Percentiles rank a stretch among this genome's conserved stretches.
phyloP scores from a whole-genome alignment of 805 yeast species.

The Sugiyamaella chiloensis region DNA sequence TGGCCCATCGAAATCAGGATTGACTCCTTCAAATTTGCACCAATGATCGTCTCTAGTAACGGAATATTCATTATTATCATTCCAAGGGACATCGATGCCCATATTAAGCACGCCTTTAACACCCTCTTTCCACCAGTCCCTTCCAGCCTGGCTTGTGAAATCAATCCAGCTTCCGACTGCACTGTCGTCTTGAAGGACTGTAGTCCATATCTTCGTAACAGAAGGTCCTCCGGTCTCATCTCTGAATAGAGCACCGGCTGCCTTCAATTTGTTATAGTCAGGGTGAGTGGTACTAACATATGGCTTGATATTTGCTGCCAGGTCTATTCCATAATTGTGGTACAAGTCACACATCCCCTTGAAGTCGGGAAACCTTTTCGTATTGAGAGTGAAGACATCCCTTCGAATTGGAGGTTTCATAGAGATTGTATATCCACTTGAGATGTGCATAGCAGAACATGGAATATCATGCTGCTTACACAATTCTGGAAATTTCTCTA shows the following conservation, averaged over 20 bases:
- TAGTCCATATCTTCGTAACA: slow-evolving; percentile 3
- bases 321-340: background rate
- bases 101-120: background rate
- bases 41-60: background rate
- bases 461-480: slow-evolving; percentile 8
- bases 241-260: background rate
- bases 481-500: slow-evolving; percentile 2
- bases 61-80: slow-evolving; percentile 8
- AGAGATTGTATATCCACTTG: slow-evolving; percentile 9
- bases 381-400: slow-evolving; percentile 9
- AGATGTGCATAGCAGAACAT: slow-evolving; percentile 13
- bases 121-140: slow-evolving; percentile 7
- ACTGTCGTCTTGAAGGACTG: slow-evolving; percentile 1
- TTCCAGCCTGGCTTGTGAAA: slow-evolving; percentile 2
- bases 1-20: slow-evolving; percentile 1
- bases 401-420: slow-evolving; percentile 6
- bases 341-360: slow-evolving; percentile 2
- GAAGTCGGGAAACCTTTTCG: slow-evolving; percentile 9
- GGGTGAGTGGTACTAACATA: slow-evolving; percentile 8
- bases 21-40: slow-evolving; percentile 8
- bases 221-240: background rate
- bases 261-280: slow-evolving; percentile 6
- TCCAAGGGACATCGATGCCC: slow-evolving; percentile 7
- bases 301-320: slow-evolving; percentile 8
- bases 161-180: slow-evolving; percentile 6